Evolutionary conservation across 2,329 filamentous ascomycete species (phyloP).

Genomic region (Thelonectria olida): DNA sequence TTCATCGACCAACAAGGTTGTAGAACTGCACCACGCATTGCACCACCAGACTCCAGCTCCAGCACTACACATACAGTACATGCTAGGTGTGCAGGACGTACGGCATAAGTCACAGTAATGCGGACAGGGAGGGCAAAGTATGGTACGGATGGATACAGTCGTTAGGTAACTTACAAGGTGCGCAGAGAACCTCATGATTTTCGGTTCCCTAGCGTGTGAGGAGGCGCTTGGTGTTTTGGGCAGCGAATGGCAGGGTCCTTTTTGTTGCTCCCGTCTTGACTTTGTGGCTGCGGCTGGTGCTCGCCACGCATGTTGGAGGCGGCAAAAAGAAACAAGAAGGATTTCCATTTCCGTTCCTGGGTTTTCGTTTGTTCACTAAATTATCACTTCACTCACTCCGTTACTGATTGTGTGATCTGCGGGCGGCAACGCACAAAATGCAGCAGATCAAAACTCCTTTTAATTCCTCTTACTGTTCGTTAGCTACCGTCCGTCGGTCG

Average conservation of each 20-base stretch:
- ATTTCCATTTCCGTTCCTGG: not conserved
- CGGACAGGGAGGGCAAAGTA: too few relatives aligned
- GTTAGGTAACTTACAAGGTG: not conserved
- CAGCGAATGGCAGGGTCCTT: not conserved
- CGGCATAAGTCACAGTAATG: too few relatives aligned
- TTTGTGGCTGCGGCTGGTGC: not conserved
- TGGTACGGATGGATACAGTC: too few relatives aligned
- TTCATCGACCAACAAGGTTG: not conserved
- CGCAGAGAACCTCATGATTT: not conserved
- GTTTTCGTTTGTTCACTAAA: not conserved
- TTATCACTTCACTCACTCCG: not conserved
- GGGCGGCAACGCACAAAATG: too few relatives aligned
- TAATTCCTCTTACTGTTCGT: not conserved
- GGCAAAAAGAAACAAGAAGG: not conserved
- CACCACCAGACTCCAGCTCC: not conserved
- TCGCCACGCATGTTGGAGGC: not conserved
- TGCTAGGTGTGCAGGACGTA: too few relatives aligned
- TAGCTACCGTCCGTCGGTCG: conserved; percentile 20
- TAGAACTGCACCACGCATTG: not conserved
- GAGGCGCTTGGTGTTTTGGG: not conserved
- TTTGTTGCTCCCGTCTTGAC: not conserved
- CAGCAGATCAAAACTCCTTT: not conserved
- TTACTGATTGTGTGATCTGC: not conserved
- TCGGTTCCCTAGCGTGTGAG: not conserved
- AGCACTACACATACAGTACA: not conserved